Percentiles rank a stretch among this genome's conserved stretches.
These are phyloP conservation scores for Phytophthora vignae DNA, from an alignment of 352 stramenopile species.

Conservation along the genomic window DNA sequence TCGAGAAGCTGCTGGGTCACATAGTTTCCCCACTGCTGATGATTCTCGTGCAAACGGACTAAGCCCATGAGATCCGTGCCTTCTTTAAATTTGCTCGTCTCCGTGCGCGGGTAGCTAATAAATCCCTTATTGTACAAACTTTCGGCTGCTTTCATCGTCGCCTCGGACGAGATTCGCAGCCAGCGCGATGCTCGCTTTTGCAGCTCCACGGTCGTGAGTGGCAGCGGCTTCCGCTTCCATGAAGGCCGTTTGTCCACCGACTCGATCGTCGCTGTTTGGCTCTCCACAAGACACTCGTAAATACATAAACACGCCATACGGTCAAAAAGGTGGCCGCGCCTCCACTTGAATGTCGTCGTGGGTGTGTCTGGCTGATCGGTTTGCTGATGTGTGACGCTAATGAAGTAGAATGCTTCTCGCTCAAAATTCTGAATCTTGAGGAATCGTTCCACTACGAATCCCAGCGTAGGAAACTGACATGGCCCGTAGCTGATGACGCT, in stretches of 20 bases:
- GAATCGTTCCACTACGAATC: slow-evolving; percentile 95
- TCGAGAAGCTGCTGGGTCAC: slow-evolving; percentile 67
- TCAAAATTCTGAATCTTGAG: slow-evolving; percentile 97
- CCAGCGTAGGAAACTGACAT: slow-evolving; percentile 99
- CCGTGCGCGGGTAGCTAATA: slow-evolving; percentile 99
- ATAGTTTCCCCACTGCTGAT: slow-evolving; percentile 84
- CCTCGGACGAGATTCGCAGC: slow-evolving; percentile 96
- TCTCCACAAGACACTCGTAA: slow-evolving; percentile 87
- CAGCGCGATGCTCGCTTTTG: slow-evolving; percentile 97
- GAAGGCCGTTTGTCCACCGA: slow-evolving; percentile 77
- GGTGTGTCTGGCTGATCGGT: slow-evolving; percentile 53
- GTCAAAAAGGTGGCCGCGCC: slow-evolving; percentile 96
- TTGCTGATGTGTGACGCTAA: slow-evolving; percentile 90
- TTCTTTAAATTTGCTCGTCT: slow-evolving; percentile 99
- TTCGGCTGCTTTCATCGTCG: slow-evolving; percentile 97
- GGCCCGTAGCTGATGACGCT: slow-evolving; percentile 98
- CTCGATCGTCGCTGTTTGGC: slow-evolving; percentile 68
- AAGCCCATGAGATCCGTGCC: slow-evolving; percentile 91
- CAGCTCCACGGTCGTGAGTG: slow-evolving; percentile 98
- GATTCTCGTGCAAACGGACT: slow-evolving; percentile 73
- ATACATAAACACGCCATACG: slow-evolving; percentile 92
- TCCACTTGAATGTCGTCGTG: slow-evolving; percentile 96
- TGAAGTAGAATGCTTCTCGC: slow-evolving; percentile 95
- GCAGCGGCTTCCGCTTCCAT: slow-evolving; percentile 96
- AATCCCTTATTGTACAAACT: slow-evolving; percentile 98